Evolutionary conservation across 2,329 filamentous ascomycete genomes (phyloP).

Genomic region (Orbilia oligospora): DNA sequence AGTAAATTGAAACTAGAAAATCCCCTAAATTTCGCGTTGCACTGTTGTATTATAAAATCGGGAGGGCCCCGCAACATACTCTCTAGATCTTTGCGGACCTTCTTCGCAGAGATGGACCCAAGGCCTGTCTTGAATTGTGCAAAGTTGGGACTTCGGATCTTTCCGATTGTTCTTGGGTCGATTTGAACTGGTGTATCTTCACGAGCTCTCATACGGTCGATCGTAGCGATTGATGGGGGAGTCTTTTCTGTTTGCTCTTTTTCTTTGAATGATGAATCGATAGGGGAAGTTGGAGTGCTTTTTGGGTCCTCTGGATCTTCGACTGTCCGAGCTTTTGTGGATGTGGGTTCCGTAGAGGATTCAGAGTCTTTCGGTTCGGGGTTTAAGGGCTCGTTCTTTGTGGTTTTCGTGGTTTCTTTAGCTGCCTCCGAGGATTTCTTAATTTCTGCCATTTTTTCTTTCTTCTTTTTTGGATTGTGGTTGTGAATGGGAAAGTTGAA

Average conservation of each 20-base stretch:
- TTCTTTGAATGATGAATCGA: not conserved
- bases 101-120: constrained; percentile 22
- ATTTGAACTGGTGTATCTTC: constrained; percentile 38
- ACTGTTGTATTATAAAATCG: constrained; percentile 45
- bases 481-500: constrained; percentile 1
- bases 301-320: not conserved
- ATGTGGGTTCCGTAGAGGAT: not conserved
- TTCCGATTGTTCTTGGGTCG: constrained; percentile 42
- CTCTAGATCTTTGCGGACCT: constrained; percentile 34
- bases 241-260: constrained; percentile 19
- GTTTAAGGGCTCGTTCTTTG: not conserved
- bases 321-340: not conserved
- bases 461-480: not conserved
- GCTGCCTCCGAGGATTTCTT: constrained; percentile 1
- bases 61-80: constrained; percentile 28
- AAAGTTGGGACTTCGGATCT: constrained; percentile 50
- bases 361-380: not conserved
- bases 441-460: constrained; percentile 22
- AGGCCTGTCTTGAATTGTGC: constrained; percentile 30
- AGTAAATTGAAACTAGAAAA: not conserved
- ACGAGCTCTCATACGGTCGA: constrained; percentile 27
- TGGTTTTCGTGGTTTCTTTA: not conserved
- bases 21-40: constrained; percentile 28
- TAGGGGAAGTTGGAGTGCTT: not conserved
- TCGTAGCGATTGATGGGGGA: constrained; percentile 31